These are phyloP conservation scores for Wickerhamiella vanderwaltii DNA, from an alignment of 805 yeast species.

Conservation along the genomic window DNA sequence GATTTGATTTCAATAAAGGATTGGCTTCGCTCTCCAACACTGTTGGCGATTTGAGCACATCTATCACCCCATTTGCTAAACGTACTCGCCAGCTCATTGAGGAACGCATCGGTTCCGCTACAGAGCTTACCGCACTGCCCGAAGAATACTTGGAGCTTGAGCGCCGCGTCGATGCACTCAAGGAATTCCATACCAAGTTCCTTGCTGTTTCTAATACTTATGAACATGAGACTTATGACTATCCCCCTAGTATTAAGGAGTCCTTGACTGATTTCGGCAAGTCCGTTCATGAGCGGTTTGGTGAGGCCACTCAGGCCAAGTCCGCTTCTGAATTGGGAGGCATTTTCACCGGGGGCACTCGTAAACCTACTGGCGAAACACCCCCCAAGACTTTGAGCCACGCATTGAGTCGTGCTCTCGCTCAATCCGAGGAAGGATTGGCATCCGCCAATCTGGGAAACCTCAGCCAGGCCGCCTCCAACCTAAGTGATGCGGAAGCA, in stretches of 20 bases:
- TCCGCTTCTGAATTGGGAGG: conserved; percentile 76
- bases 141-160: conserved; percentile 69
- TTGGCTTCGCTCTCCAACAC: conserved; percentile 27
- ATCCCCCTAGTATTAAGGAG: conserved; percentile 65
- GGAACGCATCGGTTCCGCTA: conserved; percentile 67
- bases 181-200: conserved; percentile 49
- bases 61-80: conserved; percentile 63
- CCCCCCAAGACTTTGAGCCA: conserved; percentile 74
- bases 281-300: conserved; percentile 49
- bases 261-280: conserved; percentile 63
- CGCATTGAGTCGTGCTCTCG: conserved; percentile 60
- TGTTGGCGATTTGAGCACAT: conserved; percentile 29
- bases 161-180: conserved; percentile 57
- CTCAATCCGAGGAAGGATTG: conserved; percentile 24
- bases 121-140: conserved; percentile 75
- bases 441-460: conserved; percentile 37
- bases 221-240: conserved; percentile 71
- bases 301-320: conserved; percentile 56
- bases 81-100: conserved; percentile 70
- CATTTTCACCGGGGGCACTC: conserved; percentile 34
- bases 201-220: conserved; percentile 45
- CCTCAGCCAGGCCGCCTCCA: conserved; percentile 49
- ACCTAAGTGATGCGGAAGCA: conserved; percentile 56
- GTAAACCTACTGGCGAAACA: conserved; percentile 35
- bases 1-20: conserved; percentile 30